Percentiles rank a stretch among this genome's conserved stretches.
Conservation (phyloP, 2,329 filamentous ascomycete genomes). For the Mycosphaerella sp. region DNA sequence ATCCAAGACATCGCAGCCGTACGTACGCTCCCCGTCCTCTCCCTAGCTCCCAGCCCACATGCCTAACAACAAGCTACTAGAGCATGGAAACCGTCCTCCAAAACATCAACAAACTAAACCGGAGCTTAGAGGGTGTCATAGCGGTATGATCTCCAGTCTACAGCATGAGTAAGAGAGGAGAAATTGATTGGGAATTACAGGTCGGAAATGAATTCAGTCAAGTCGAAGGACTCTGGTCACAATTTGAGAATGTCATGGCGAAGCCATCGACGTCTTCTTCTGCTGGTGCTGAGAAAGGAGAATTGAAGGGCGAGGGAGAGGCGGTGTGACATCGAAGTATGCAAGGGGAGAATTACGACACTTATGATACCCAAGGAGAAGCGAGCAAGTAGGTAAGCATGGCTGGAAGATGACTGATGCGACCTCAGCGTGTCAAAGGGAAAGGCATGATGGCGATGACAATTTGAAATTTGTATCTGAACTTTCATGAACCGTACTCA, state of each 20-base stretch:
- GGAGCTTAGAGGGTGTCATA: conserved; percentile 83
- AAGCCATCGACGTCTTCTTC: conserved; percentile 43
- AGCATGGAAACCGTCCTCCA: conserved; percentile 82
- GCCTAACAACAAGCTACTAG: conserved; percentile 33
- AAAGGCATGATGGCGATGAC: background rate
- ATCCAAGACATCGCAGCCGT: conserved; percentile 68
- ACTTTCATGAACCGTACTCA: background rate
- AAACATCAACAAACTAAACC: conserved; percentile 93
- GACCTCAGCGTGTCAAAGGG: background rate
- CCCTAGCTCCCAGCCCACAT: background rate
- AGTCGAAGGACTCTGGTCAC: conserved; percentile 93
- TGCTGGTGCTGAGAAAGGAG: conserved; percentile 34
- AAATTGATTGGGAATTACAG: conserved; percentile 14
- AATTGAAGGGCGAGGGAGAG: conserved; percentile 28
- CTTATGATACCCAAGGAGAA: background rate
- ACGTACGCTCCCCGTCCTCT: conserved; percentile 5
- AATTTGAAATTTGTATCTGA: background rate
- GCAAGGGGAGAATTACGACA: background rate
- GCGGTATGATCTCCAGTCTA: conserved; percentile 52
- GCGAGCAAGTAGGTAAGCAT: background rate
- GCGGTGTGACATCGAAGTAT: background rate
- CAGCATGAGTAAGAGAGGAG: conserved; percentile 36
- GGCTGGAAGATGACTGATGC: background rate
- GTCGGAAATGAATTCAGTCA: conserved; percentile 95
- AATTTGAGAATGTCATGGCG: conserved; percentile 94